A percentile compares a stretch with the other conserved stretches of the same genome.
phyloP scores from a whole-genome alignment of 2,329 filamentous ascomycete species.

The Aquanectria penicillioides region DNA sequence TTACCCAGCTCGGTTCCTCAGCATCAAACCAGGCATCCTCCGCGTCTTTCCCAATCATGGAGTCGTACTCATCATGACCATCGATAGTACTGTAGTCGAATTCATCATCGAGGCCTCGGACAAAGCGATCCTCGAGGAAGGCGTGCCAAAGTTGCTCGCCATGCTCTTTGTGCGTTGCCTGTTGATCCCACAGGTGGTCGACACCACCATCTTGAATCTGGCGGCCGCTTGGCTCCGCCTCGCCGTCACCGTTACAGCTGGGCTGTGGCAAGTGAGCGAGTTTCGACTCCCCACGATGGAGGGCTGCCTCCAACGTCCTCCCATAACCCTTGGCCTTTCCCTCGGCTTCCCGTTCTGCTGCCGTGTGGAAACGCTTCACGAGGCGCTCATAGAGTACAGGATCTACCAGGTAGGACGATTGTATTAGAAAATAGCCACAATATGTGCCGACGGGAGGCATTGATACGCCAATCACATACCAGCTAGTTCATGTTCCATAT shows the following conservation, averaged over 20 bases:
- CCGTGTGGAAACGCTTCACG: conserved; percentile 79
- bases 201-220: conserved; percentile 35
- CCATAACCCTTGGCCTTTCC: conserved; percentile 81
- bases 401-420: conserved; percentile 59
- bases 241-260: background rate
- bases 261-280: conserved; percentile 61
- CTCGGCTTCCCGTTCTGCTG: conserved; percentile 78
- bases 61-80: conserved; percentile 76
- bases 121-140: conserved; percentile 78
- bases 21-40: conserved; percentile 85
- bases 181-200: conserved; percentile 51
- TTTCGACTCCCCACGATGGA: conserved; percentile 80
- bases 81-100: conserved; percentile 82
- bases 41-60: conserved; percentile 64
- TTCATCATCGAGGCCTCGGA: conserved; percentile 78
- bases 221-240: background rate
- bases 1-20: conserved; percentile 76
- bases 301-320: conserved; percentile 79
- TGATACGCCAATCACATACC: conserved; percentile 46
- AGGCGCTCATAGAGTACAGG: conserved; percentile 85
- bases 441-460: background rate
- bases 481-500: conserved; percentile 64
- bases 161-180: conserved; percentile 63
- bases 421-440: conserved; percentile 9
- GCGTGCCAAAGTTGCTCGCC: conserved; percentile 75